Evolutionary conservation across 495 filamentous ascomycete species (phyloP).

Genomic region (Penicillium alfredii): DNA sequence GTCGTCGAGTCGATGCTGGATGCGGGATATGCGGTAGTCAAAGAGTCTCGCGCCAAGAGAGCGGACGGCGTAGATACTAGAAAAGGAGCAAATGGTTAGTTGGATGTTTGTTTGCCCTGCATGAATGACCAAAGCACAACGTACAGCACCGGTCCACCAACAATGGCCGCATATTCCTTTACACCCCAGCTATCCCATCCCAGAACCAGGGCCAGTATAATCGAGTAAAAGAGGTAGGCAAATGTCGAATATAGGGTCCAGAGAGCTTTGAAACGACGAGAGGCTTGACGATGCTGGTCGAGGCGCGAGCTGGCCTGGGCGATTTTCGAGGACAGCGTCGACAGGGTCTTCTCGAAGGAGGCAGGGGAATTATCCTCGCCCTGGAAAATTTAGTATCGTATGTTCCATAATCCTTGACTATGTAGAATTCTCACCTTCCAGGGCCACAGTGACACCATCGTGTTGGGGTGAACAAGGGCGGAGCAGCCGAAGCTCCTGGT

Average conservation of each 20-base stretch:
- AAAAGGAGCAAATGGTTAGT: no score
- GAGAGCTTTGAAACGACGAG: conserved; percentile 74
- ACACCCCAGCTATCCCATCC: conserved; percentile 76
- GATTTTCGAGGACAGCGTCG: conserved; percentile 75
- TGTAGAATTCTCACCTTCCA: conserved; percentile 51
- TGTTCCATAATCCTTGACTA: conserved; percentile 2
- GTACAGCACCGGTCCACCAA: conserved; percentile 74
- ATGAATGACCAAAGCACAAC: conserved; percentile 20
- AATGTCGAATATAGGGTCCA: conserved; percentile 87
- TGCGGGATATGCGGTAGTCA: conserved; percentile 68
- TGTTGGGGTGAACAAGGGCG: conserved; percentile 65
- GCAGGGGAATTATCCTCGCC: conserved; percentile 80
- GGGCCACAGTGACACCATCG: conserved; percentile 81
- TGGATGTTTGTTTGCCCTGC: no score
- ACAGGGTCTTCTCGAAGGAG: conserved; percentile 85
- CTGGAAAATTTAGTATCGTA: conserved; percentile 34
- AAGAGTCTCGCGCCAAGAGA: conserved; percentile 59
- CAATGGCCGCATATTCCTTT: conserved; percentile 67
- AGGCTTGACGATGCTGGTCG: conserved; percentile 60
- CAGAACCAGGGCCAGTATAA: conserved; percentile 74
- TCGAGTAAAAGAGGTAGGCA: conserved; percentile 76
- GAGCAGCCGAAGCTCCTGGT: conserved; percentile 42
- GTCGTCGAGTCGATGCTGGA: conserved; percentile 61
- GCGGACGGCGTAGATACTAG: conserved; percentile 64
- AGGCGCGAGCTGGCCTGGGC: conserved; percentile 62